Base-by-base conservation (phyloP, 345 rosid genomes). In the Melaleuca quinquenervia region DNA sequence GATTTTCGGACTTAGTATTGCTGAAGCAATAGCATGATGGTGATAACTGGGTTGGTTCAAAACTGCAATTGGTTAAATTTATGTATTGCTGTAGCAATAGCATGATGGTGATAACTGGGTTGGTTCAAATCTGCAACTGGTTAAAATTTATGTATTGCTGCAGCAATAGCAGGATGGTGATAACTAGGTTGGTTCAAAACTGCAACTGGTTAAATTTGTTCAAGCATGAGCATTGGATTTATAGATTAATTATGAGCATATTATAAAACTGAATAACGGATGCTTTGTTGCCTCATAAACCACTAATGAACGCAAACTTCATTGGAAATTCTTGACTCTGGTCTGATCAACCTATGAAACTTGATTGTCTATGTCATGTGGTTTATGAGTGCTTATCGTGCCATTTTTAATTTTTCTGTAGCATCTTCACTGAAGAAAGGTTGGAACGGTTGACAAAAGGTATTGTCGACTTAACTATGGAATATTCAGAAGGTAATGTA, bases 401-500 rank as follows among this genome's bases (percentile, higher is more conserved):
- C 84, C 83, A 83, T 70, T 87, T 29, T 82, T 50, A 50, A 53
- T 84, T 88, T 84, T 85, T 84, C 27, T 89, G 90, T 86, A 97
- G 99, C 90, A 95, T 97, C 87, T 95, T 97, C 87, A 89, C 91
- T 54, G 96, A 97, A 91, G 98, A 97, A 90, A 95, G 99, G 91
- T 91, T 97, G 91, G 98, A 95, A 87, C 90, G 94, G 85, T 90
- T 97, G 88, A 93, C 94, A 85, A 95, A 90, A 92, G 93, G 91
- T 88, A 84, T 87, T 90, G 89, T 91, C 27, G 94, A 93, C 88
- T 87, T 85, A 51, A 85, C 85, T 82, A 53, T 91, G 84, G 96
- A 93, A 87, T 85, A 88, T 78, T 91, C 85, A 12, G 90, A 82
- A 54, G 87, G 82, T 86, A 60, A 84, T 56, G 50, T 58, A 58